Base-by-base conservation (phyloP, 805 yeast species). In the Cyberlindnera mrakii region DNA sequence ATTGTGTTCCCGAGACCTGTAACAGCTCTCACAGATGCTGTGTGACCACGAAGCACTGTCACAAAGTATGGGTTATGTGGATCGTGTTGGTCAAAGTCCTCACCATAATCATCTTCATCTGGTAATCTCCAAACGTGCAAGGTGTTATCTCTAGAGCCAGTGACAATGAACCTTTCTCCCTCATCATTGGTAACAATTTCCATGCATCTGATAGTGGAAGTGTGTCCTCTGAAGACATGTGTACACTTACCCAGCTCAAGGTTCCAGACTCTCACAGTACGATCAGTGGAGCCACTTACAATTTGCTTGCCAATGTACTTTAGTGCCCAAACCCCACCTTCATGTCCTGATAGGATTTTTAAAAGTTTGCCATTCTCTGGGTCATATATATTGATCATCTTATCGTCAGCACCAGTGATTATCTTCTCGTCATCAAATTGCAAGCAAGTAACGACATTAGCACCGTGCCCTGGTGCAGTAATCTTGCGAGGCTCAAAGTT, bases 291-390 rank as follows among this genome's bases (percentile, higher is more conserved):
- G 0, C 98, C 99, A 46, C 95, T 85, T 1, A 91, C 96, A 36
- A 93, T 70, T 8, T 89, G 87, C 54, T 82, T 79, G 18, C 86
- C 89, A 42, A 77, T 71, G 58, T 89, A 90, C 63, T 91, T 88
- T 60, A 93, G 72, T 1, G 99, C 98, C 99, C 99, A 93, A 5
- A 93, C 99, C 33, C 99, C 99, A 36, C 99, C 99, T 42, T 85
- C 95, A 59, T 93, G 99, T 7, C 96, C 97, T 35, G 73, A 70
- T 35, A 93, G 70, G 6, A 80, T 79, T 34, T 74, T 68, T 8
- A 80, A 55, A 40, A 82, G 68, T 34, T 67, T 66, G 5, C 97
- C 97, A 1, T 85, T 78, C 27, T 71, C 67, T 1, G 96, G 80
- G 50, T 83, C 82, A 63, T 86, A 88, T 8, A 93, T 80, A 49